Conservation (phyloP, 2,329 filamentous ascomycete genomes). For the Zasmidium citrigriseum region DNA sequence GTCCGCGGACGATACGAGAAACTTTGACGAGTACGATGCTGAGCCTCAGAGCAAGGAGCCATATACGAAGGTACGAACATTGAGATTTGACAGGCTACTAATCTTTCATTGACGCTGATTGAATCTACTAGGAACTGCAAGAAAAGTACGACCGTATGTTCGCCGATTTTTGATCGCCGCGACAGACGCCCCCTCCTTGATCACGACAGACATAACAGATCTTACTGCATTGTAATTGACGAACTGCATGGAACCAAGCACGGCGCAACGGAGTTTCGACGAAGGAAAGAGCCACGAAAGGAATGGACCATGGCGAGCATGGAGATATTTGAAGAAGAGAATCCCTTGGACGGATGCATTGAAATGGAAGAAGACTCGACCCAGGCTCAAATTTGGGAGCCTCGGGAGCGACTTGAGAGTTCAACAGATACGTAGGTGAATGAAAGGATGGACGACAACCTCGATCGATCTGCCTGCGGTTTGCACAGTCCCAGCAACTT, state of each 20-base stretch:
- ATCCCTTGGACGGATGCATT: background rate
- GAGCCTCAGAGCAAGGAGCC: constrained; percentile 65
- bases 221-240: constrained; percentile 20
- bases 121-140: constrained; percentile 54
- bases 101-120: constrained; percentile 5
- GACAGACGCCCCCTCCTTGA: constrained; percentile 6
- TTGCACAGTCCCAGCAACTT: background rate
- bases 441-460: background rate
- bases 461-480: background rate
- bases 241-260: constrained; percentile 17
- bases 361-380: background rate
- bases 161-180: constrained; percentile 61
- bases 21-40: constrained; percentile 82
- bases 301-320: background rate
- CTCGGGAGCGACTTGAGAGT: background rate
- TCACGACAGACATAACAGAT: constrained; percentile 7
- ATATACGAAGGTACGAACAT: constrained; percentile 58
- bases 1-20: constrained; percentile 73
- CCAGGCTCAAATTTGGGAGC: background rate
- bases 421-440: background rate
- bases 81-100: background rate
- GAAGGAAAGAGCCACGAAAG: background rate
- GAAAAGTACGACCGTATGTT: constrained; percentile 71
- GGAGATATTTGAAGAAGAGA: background rate
- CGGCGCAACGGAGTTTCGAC: constrained; percentile 19